Percentiles rank a stretch among this genome's conserved stretches.
Conservation (phyloP, 164 flowering plant species). For the Liriodendron chinense region DNA sequence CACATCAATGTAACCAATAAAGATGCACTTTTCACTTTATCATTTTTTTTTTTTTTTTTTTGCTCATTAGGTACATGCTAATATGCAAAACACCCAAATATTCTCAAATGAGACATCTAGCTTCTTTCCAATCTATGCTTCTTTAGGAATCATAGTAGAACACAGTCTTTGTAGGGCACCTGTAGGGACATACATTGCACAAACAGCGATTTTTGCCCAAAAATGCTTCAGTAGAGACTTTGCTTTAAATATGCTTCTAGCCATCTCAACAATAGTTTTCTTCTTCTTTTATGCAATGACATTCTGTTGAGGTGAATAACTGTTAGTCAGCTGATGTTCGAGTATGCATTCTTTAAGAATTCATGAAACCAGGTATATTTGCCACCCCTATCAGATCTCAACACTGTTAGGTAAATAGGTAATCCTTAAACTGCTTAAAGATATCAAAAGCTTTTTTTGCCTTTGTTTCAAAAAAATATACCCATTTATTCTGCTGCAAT, state of each 20-base stretch:
- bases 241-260: neutral
- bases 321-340: neutral
- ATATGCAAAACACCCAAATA: conserved; percentile 1
- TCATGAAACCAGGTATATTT: neutral
- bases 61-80: neutral
- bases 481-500: no score
- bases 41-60: neutral
- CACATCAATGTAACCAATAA: neutral
- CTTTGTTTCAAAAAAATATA: no score
- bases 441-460: no score
- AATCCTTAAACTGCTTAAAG: no score
- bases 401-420: no score
- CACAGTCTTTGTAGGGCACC: conserved; percentile 1
- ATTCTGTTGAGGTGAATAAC: neutral
- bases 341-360: neutral
- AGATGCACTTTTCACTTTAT: conserved; percentile 3
- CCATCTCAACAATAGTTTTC: neutral
- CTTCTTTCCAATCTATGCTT: neutral
- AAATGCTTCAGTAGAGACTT: neutral
- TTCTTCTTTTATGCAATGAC: neutral
- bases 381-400: no score
- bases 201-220: neutral
- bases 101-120: neutral
- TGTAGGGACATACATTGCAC: neutral
- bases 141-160: neutral